Base-by-base conservation (phyloP, 805 yeast genomes). In the Schizosaccharomyces octosporus region DNA sequence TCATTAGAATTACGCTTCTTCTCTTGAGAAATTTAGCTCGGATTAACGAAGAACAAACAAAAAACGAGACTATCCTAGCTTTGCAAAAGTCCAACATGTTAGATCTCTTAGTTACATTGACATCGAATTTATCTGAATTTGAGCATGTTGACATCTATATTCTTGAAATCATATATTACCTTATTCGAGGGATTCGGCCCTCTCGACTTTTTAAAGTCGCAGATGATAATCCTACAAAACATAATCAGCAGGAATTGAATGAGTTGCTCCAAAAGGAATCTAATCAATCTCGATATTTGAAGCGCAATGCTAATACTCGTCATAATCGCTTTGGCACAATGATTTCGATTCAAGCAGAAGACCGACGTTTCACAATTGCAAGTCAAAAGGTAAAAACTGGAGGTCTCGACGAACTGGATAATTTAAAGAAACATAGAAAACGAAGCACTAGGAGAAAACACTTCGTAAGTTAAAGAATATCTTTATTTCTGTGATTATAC, bases 301-400 rank as follows among this genome's bases (percentile, higher is more conserved):
- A 9, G 36, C 78, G 77, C 69, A 72, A 75, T 61, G 74, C 81
- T 1, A 78, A 85, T 1, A 76, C 87, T 0, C 77, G 98, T 59
- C 98, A 90, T 69, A 89, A 93, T 2, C 77, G 95, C 61, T 90
- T 90, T 73, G 98, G 98, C 0, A 82, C 97, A 0, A 73, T 89
- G 64, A 71, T 88, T 11, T 82, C 95, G 1, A 81, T 83, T 63
- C 79, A 83, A 27, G 31, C 58, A 3, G 63, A 82, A 61, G 75
- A 81, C 36, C 75, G 73, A 2, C 74, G 85, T 36, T 70, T 85
- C 21, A 79, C 86, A 5, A 78, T 87, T 0, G 78, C 93, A 2
- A 93, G 95, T 1, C 89, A 85, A 65, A 78, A 79, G 36, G 21
- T 41, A 4, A 87, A 82, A 2, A 66, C 84, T 3, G 66, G 74